These are phyloP conservation scores for Penicillium psychrosexuale DNA, from an alignment of 2,329 filamentous ascomycete genomes.

Conservation along the genomic window DNA sequence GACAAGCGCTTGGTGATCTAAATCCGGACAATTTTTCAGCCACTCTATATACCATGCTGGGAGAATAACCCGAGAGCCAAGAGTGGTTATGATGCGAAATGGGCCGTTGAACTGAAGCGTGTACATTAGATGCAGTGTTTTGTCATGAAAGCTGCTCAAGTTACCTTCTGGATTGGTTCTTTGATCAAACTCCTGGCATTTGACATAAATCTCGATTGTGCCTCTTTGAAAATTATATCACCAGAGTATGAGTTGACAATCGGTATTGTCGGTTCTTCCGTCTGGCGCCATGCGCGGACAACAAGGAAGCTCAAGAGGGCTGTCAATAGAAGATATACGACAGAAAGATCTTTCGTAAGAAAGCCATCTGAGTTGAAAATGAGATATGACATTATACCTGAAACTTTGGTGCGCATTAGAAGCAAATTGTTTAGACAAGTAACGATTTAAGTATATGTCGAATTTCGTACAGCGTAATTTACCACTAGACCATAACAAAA, in stretches of 20 bases:
- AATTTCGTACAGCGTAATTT: too few species aligned
- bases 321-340: not conserved
- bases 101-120: not conserved
- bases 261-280: not conserved
- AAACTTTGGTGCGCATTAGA: not conserved
- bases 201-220: not conserved
- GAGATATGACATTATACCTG: not conserved
- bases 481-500: too few species aligned
- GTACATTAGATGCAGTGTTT: not conserved
- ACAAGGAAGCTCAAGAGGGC: not conserved
- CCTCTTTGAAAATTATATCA: not conserved
- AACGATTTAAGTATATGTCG: not conserved
- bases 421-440: not conserved
- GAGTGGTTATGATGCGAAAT: not conserved
- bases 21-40: not conserved
- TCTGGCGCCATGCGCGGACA: not conserved
- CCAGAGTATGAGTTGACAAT: not conserved
- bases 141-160: not conserved
- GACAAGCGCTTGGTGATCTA: not conserved
- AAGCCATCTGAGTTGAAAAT: not conserved
- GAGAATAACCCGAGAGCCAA: not conserved
- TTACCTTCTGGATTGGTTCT: not conserved
- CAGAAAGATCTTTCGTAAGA: not conserved
- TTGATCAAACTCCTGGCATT: not conserved
- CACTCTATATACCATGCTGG: not conserved